These are phyloP conservation scores for Musa itinerans DNA, from an alignment of 176 grass and related monocot genomes.

Conservation along the genomic window DNA sequence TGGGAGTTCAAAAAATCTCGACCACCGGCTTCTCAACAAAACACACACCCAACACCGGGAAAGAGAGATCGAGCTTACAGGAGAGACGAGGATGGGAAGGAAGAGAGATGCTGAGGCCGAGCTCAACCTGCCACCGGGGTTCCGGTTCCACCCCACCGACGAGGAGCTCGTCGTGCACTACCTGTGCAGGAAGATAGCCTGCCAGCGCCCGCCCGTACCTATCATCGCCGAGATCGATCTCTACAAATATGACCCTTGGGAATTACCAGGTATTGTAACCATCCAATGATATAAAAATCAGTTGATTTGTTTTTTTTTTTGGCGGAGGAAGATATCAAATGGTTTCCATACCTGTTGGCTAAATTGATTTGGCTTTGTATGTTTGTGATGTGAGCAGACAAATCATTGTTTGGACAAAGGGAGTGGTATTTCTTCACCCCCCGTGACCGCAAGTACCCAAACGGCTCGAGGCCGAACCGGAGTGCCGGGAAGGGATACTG, in stretches of 20 bases:
- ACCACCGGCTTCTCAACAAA: not conserved
- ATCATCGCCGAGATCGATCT: conserved; percentile 93
- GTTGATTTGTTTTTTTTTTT: not conserved
- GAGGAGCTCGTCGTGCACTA: conserved; percentile 78
- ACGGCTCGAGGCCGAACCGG: conserved; percentile 55
- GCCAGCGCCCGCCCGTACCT: conserved; percentile 4
- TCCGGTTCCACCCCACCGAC: conserved; percentile 87
- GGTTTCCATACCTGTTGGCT: not conserved
- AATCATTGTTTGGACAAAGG: conserved; percentile 49
- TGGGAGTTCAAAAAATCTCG: not conserved
- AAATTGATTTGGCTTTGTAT: not conserved
- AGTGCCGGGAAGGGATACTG: conserved; percentile 56
- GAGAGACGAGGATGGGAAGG: conserved; percentile 2
- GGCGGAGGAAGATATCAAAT: not conserved
- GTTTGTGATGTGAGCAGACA: conserved; percentile 10
- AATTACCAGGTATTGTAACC: conserved; percentile 43
- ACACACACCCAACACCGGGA: not conserved
- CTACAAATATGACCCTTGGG: conserved; percentile 67
- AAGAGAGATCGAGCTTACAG: not conserved
- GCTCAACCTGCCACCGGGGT: conserved; percentile 70
- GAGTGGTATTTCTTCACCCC: conserved; percentile 99
- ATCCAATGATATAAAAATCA: not conserved
- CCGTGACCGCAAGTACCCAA: conserved; percentile 77
- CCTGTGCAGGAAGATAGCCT: conserved; percentile 46
- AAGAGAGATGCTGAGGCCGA: conserved; percentile 63